These are phyloP conservation scores for Clonostachys solani DNA, from an alignment of 2,329 filamentous ascomycete genomes.

Conservation along the genomic window DNA sequence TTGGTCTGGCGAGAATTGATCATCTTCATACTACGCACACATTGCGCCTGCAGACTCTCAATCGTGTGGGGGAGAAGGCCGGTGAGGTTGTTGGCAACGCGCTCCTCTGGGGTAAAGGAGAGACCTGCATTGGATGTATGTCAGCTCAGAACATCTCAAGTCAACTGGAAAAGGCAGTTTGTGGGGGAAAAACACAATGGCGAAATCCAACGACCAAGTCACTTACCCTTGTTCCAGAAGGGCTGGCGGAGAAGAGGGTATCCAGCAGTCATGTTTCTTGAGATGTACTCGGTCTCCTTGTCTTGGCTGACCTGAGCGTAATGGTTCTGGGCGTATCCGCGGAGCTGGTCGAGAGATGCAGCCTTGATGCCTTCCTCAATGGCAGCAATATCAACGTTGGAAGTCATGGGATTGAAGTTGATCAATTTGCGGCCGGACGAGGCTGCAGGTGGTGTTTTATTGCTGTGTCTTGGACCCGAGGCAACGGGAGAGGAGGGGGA, in stretches of 20 bases:
- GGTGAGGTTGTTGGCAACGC: constrained; percentile 59
- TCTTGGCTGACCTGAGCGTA: constrained; percentile 53
- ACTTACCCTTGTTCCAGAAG: constrained; percentile 62
- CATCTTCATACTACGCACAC: constrained; percentile 67
- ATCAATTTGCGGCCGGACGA: constrained; percentile 47
- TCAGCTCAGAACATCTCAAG: not conserved
- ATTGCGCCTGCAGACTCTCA: constrained; percentile 56
- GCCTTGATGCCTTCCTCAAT: constrained; percentile 59
- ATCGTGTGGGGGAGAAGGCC: constrained; percentile 62
- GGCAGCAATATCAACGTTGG: constrained; percentile 46
- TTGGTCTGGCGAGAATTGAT: constrained; percentile 64
- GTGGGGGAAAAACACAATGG: not conserved
- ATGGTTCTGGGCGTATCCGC: constrained; percentile 54
- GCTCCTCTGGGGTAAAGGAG: constrained; percentile 61
- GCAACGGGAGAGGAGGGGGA: constrained; percentile 44
- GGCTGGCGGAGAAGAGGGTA: constrained; percentile 60
- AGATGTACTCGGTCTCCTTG: constrained; percentile 47
- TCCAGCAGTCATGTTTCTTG: constrained; percentile 46
- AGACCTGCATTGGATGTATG: constrained; percentile 39
- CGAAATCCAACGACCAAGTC: not conserved
- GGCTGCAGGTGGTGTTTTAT: constrained; percentile 21
- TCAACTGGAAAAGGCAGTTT: too few species aligned
- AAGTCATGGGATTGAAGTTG: constrained; percentile 49
- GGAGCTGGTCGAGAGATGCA: constrained; percentile 54
- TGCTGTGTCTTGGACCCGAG: constrained; percentile 37